phyloP scores from a whole-genome alignment of 2,329 filamentous ascomycete genomes.

The Aspergillus neoniger region DNA sequence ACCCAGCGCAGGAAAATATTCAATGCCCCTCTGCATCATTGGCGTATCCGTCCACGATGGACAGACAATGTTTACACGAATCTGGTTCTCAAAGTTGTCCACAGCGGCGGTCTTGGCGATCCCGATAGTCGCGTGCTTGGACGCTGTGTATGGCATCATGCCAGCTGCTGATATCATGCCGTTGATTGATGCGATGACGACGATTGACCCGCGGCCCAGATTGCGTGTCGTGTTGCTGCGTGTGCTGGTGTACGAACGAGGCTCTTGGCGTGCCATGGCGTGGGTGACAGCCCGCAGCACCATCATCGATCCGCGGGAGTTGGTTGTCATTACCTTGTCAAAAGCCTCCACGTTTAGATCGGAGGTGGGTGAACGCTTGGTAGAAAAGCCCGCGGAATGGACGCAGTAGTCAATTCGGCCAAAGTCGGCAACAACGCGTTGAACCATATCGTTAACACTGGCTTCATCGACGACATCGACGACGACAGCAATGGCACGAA shows the following conservation, averaged over 20 bases:
- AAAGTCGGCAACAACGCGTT: constrained; percentile 26
- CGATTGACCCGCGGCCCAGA: constrained; percentile 41
- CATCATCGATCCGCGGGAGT: constrained; percentile 6
- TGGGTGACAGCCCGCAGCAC: constrained; percentile 4
- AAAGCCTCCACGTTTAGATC: constrained; percentile 57
- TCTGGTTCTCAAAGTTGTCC: constrained; percentile 49
- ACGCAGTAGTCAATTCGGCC: constrained; percentile 57
- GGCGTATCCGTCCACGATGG: constrained; percentile 20
- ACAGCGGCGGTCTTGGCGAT: constrained; percentile 58
- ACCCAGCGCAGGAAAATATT: not conserved
- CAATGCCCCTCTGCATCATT: constrained; percentile 5
- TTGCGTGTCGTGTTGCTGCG: not conserved
- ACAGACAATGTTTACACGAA: constrained; percentile 32
- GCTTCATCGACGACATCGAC: not conserved
- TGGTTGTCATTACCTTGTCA: constrained; percentile 46
- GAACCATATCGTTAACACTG: constrained; percentile 2
- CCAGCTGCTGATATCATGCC: not conserved
- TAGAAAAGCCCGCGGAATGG: constrained; percentile 51
- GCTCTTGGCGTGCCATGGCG: constrained; percentile 4
- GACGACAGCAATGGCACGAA: not conserved
- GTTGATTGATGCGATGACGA: constrained; percentile 8
- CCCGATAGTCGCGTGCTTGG: constrained; percentile 59
- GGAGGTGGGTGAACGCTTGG: constrained; percentile 23
- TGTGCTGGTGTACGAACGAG: not conserved
- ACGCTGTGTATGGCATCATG: constrained; percentile 56